Evolutionary conservation across 352 stramenopile species (phyloP).

Genomic region (Phytophthora nicotianae): DNA sequence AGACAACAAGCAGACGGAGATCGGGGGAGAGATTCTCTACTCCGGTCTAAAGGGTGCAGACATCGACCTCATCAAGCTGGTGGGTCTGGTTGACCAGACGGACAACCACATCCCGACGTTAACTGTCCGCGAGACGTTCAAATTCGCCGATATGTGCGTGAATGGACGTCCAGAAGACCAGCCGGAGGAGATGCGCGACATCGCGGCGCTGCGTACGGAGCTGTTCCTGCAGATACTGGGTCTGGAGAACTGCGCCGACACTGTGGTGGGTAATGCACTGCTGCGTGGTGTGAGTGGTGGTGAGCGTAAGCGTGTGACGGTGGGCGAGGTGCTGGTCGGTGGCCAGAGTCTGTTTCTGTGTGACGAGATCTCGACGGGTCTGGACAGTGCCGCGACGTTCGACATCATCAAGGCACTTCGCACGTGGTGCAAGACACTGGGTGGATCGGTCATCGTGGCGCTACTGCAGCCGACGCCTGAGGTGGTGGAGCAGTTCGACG

Average conservation of each 20-base stretch:
- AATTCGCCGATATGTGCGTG: slow-evolving; percentile 36
- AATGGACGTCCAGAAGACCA: slow-evolving; percentile 58
- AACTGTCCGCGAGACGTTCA: slow-evolving; percentile 36
- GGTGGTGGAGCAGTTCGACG: slow-evolving; percentile 95
- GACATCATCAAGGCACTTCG: slow-evolving; percentile 64
- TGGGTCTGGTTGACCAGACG: slow-evolving; percentile 56
- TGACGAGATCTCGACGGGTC: slow-evolving; percentile 73
- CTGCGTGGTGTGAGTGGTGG: slow-evolving; percentile 91
- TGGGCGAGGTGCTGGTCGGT: slow-evolving; percentile 66
- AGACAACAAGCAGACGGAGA: slow-evolving; percentile 43
- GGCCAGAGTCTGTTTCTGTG: slow-evolving; percentile 72
- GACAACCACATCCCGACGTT: slow-evolving; percentile 39
- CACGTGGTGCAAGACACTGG: slow-evolving; percentile 46
- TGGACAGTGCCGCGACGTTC: slow-evolving; percentile 60
- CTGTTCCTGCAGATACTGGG: slow-evolving; percentile 85
- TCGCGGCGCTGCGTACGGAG: slow-evolving; percentile 63
- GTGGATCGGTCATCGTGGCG: slow-evolving; percentile 42
- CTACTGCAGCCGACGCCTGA: slow-evolving; percentile 78
- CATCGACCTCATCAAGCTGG: slow-evolving; percentile 72
- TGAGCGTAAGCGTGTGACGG: slow-evolving; percentile 85
- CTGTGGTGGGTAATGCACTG: slow-evolving; percentile 90
- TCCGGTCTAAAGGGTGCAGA: slow-evolving; percentile 55
- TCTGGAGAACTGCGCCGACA: slow-evolving; percentile 89
- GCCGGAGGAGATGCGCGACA: slow-evolving; percentile 74
- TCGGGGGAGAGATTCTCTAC: slow-evolving; percentile 74